These are phyloP conservation scores for Colletotrichum siamense DNA, from an alignment of 2,329 filamentous ascomycete species.

Conservation along the genomic window DNA sequence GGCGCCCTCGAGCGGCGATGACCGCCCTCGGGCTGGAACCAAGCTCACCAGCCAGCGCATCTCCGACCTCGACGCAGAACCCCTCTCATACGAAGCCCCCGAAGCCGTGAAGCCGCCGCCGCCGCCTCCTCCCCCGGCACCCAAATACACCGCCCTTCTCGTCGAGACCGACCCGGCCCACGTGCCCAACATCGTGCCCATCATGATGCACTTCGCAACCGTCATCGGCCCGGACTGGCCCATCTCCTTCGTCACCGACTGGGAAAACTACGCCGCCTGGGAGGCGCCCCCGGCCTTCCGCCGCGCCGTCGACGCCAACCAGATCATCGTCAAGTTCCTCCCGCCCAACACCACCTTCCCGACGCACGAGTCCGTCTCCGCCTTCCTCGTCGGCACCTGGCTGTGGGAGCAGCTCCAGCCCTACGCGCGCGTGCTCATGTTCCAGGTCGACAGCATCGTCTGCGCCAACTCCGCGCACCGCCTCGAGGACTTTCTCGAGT, in stretches of 20 bases:
- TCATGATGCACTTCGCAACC: constrained; percentile 42
- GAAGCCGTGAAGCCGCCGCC: background rate
- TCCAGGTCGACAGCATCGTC: constrained; percentile 44
- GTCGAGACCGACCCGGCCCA: background rate
- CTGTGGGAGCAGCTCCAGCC: constrained; percentile 41
- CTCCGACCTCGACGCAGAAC: background rate
- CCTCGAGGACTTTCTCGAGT: constrained; percentile 41
- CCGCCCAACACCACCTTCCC: constrained; percentile 37
- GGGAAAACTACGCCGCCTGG: constrained; percentile 23
- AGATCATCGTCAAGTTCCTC: constrained; percentile 43
- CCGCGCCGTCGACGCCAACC: constrained; percentile 35
- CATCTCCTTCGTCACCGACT: constrained; percentile 46
- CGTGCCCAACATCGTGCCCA: constrained; percentile 35
- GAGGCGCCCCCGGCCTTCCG: constrained; percentile 30
- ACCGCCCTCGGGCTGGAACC: background rate
- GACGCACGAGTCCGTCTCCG: constrained; percentile 35
- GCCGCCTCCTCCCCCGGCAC: background rate
- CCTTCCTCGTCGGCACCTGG: constrained; percentile 29
- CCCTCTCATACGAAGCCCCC: background rate
- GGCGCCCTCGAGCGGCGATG: background rate
- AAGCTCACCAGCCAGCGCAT: background rate
- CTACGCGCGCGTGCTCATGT: constrained; percentile 38
- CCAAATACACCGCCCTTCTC: background rate
- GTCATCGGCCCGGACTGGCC: constrained; percentile 51
- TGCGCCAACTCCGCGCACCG: constrained; percentile 33